These are phyloP conservation scores for Pleurotus tuoliensis DNA, from an alignment of 768 basidiomycete species.

Conservation along the genomic window DNA sequence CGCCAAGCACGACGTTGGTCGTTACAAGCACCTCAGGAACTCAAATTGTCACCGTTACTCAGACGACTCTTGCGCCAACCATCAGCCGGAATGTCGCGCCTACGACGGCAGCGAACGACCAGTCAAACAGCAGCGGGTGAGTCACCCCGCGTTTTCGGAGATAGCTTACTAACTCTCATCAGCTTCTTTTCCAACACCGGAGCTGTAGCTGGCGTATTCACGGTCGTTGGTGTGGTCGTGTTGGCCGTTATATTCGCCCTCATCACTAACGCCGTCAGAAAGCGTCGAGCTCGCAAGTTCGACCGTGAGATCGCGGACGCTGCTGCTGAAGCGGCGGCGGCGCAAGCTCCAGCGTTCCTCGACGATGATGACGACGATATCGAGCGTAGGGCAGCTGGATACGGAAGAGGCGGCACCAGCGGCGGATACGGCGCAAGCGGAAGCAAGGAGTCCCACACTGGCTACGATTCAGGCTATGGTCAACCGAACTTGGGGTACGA, in stretches of 20 bases:
- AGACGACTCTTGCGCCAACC: background rate
- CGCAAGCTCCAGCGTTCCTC: conserved; percentile 50
- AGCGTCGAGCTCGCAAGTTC: conserved; percentile 59
- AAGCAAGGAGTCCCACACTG: conserved; percentile 39
- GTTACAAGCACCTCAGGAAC: background rate
- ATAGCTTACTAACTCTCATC: background rate
- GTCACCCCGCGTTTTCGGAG: background rate
- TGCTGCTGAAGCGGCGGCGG: conserved; percentile 57
- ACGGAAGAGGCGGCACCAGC: conserved; percentile 13
- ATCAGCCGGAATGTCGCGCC: background rate
- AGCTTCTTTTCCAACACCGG: conserved; percentile 74
- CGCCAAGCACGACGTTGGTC: background rate
- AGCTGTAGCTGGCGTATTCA: conserved; percentile 70
- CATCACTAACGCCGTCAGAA: conserved; percentile 50
- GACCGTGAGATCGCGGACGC: conserved; percentile 75
- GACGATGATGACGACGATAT: conserved; percentile 44
- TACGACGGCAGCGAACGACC: background rate
- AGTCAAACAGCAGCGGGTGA: conserved; percentile 8
- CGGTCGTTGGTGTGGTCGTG: conserved; percentile 62
- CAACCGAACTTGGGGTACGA: conserved; percentile 22
- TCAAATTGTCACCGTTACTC: background rate
- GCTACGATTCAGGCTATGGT: conserved; percentile 42
- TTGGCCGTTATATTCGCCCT: conserved; percentile 46
- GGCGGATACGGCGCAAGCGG: conserved; percentile 16
- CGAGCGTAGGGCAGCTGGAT: conserved; percentile 3